phyloP scores from a whole-genome alignment of 1,284 basidiomycete species.

The Melampsora larici-populina region DNA sequence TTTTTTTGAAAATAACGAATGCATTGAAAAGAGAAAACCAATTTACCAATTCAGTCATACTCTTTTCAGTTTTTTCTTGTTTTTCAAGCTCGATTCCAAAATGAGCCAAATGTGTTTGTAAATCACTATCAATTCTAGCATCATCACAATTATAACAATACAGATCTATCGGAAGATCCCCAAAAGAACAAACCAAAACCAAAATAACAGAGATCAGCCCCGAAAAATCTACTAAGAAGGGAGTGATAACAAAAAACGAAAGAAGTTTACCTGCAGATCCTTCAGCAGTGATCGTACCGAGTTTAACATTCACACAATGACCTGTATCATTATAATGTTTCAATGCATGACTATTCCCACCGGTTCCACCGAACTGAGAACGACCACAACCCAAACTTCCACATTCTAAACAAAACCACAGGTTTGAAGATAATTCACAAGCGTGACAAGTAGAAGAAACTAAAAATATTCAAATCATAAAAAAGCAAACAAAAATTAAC shows the following conservation, averaged over 20 bases:
- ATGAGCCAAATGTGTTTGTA: constrained; percentile 69
- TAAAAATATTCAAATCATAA: constrained; percentile 52
- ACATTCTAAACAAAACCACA: constrained; percentile 93
- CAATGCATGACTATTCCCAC: constrained; percentile 87
- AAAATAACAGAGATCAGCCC: not conserved
- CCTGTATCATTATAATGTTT: constrained; percentile 71
- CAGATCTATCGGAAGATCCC: too few relatives aligned
- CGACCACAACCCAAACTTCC: constrained; percentile 93
- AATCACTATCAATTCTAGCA: constrained; percentile 72
- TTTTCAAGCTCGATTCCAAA: constrained; percentile 84
- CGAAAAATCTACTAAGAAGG: not conserved
- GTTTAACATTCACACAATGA: constrained; percentile 84
- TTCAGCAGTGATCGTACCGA: constrained; percentile 95
- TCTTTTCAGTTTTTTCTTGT: constrained; percentile 91
- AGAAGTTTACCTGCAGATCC: constrained; percentile 71
- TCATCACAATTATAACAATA: constrained; percentile 95
- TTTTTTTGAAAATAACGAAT: not conserved
- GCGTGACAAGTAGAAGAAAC: constrained; percentile 71
- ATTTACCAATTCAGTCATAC: constrained; percentile 85
- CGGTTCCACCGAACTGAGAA: constrained; percentile 75
- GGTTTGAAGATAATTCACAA: constrained; percentile 79
- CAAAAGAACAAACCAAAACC: constrained; percentile 17
- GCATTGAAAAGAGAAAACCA: not conserved
- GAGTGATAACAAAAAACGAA: not conserved
- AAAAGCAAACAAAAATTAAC: not conserved